A percentile compares a stretch with the other conserved stretches of the same genome.
phyloP scores from a whole-genome alignment of 257 asterid genomes.

The Echium plantagineum region DNA sequence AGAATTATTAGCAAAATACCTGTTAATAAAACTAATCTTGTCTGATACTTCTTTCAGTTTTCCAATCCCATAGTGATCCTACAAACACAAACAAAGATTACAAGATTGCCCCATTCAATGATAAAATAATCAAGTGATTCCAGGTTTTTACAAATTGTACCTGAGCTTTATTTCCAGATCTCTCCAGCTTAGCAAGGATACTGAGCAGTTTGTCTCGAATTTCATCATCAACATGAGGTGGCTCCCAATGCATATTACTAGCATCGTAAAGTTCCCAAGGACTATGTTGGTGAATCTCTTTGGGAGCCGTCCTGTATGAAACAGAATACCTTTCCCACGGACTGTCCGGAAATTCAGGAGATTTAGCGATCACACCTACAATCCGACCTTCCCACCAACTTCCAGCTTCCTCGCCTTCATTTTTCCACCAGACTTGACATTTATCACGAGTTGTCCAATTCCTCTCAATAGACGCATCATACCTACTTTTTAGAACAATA shows the following conservation, averaged over 20 bases:
- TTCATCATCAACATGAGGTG: constrained; percentile 57
- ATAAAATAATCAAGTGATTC: not conserved
- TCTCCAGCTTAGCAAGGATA: constrained; percentile 51
- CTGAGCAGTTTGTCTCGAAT: constrained; percentile 38
- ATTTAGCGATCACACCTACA: constrained; percentile 50
- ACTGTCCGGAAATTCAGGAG: constrained; percentile 73
- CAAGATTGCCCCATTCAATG: not conserved
- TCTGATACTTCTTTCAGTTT: constrained; percentile 65
- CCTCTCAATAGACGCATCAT: constrained; percentile 61
- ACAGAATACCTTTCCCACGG: constrained; percentile 92
- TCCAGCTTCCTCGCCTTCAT: constrained; percentile 72
- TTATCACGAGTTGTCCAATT: constrained; percentile 80
- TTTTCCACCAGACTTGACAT: constrained; percentile 94
- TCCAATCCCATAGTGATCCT: constrained; percentile 74
- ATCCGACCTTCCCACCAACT: constrained; percentile 96
- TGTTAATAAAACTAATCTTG: constrained; percentile 59
- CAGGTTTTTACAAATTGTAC: constrained; percentile 17
- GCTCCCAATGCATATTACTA: constrained; percentile 40
- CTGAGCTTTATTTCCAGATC: constrained; percentile 53
- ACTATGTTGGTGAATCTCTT: constrained; percentile 73
- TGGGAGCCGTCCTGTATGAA: constrained; percentile 70
- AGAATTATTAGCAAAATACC: constrained; percentile 27
- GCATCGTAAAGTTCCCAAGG: constrained; percentile 93
- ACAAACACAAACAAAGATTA: constrained; percentile 19
- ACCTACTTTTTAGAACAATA: constrained; percentile 83